Percentiles rank a stretch among this genome's conserved stretches.
Evolutionary conservation across 257 asterid species (phyloP).

Genomic region (Orobanche coerulescens): DNA sequence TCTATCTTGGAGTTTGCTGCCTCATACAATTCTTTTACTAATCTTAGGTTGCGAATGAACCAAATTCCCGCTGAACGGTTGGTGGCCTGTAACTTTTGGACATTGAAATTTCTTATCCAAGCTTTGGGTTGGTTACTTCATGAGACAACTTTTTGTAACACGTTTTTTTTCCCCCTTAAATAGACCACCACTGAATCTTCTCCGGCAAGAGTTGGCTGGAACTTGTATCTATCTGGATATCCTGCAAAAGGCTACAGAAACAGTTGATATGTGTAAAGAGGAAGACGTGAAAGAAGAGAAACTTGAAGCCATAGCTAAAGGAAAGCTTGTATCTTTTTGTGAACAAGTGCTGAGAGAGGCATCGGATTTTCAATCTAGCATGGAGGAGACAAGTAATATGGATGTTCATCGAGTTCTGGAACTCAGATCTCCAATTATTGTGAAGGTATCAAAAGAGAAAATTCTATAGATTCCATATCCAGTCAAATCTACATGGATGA

Average conservation of each 20-base stretch:
- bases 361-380: conserved; percentile 84
- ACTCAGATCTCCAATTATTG: conserved; percentile 87
- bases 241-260: conserved; percentile 73
- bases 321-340: conserved; percentile 77
- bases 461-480: too few relatives aligned
- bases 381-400: conserved; percentile 69
- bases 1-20: conserved; percentile 90
- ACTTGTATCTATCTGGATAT: conserved; percentile 85
- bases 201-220: conserved; percentile 95
- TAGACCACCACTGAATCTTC: conserved; percentile 96
- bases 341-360: conserved; percentile 88
- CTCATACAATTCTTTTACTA: conserved; percentile 86
- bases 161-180: conserved; percentile 20
- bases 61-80: conserved; percentile 85
- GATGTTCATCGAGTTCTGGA: conserved; percentile 88
- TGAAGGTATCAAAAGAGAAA: too few relatives aligned
- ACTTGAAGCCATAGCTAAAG: conserved; percentile 75
- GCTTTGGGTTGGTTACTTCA: conserved; percentile 16
- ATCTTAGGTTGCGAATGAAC: conserved; percentile 79
- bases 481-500: too few relatives aligned
- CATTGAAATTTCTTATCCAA: conserved; percentile 10
- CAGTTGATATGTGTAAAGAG: conserved; percentile 29
- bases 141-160: conserved; percentile 8
- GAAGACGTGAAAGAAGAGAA: conserved; percentile 48
- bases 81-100: conserved; percentile 15